Evolutionary conservation across 2,329 filamentous ascomycete species (phyloP), one percentile per base, ranked within the genome.

Genomic region (Claviceps spartinae): DNA sequence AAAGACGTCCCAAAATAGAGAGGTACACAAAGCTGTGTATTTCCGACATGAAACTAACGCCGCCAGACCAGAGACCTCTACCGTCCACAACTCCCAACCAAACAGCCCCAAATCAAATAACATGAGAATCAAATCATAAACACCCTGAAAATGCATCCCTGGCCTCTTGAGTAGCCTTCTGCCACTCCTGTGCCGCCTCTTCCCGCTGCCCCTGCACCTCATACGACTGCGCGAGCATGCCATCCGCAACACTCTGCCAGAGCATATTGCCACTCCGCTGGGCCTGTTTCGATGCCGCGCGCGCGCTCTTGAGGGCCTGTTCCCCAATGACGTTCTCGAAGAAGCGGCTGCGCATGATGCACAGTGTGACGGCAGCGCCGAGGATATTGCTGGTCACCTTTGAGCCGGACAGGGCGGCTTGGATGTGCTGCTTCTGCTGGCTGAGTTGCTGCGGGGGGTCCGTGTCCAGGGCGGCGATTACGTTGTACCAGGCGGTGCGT

Each of bases 241-340:
- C 85, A 57, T 86, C 82, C 1, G 86, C 85, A 7, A 94, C 88
- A 60, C 85, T 89, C 70, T 82, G 82, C 86, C 86, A 90, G 49
- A 89, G 67, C 16, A 81, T 71, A 61, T 87, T 86, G 22, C 83
- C 82, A 58, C 82, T 85, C 63, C 79, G 79, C 57, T 78, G 77
- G 5, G 85, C 83, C 69, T 86, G 83, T 43, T 76, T 77, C 24
- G 77, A 76, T 24, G 82, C 84, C 0, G 86, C 85, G 56, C 78
- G 76, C 4, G 85, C 83, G 61, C 84, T 86, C 68, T 89, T 89
- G 54, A 87, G 75, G 0, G 85, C 84, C 65, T 90, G 86, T 54
- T 86, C 84, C 48, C 88, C 88, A 4, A 94, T 81, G 14, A 90
- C 84, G 54, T 85, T 85, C 46, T 84, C 83, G 66, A 90, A 96